Base-by-base conservation (phyloP, 768 basidiomycete species). In the Lactifluus piperatus region DNA sequence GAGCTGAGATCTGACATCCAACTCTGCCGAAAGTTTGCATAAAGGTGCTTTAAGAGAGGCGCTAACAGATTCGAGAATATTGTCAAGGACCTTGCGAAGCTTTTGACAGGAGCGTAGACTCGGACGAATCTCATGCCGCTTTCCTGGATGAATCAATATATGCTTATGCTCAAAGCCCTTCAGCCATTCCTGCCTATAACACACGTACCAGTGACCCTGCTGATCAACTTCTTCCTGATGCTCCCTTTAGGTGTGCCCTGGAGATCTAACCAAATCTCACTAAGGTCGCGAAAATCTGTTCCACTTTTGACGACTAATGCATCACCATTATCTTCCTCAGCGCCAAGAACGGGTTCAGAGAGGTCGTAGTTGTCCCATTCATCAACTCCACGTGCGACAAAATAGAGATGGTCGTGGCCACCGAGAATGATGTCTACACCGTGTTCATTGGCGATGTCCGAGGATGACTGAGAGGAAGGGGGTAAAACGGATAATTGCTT, bases 401-500 rank as follows among this genome's bases (percentile, higher is more conserved):
- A 91, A 72, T 90, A 91, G 3, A 87, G 73, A 62, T 95, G 93
- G 68, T 95, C 93, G 66, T 95, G 93, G 2, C 93, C 93, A 4
- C 93, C 93, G 2, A 94, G 78, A 41, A 94, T 71, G 26, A 94
- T 71, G 67, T 94, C 93, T 2, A 85, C 85, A 6, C 93, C 93
- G 62, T 95, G 91, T 47, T 75, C 68, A 44, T 71, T 69, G 20
- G 72, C 72, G 43, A 86, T 76, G 2, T 79, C 65, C 5, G 65
- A 66, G 3, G 60, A 58, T 32, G 73, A 52, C 67, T 84, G 85
- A 18, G 74, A 76, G 13, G 76, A 72, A 1, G 86, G 81, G 4
- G 86, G 83, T 22, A 77, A 71, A 0, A 85, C 85, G 24, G 77
- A 67, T 2, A 90, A 63, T n/a, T 77, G 76, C 68, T 86, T 86